Conservation (phyloP, 768 basidiomycete genomes). For the Lactarius pseudohatsudake region DNA sequence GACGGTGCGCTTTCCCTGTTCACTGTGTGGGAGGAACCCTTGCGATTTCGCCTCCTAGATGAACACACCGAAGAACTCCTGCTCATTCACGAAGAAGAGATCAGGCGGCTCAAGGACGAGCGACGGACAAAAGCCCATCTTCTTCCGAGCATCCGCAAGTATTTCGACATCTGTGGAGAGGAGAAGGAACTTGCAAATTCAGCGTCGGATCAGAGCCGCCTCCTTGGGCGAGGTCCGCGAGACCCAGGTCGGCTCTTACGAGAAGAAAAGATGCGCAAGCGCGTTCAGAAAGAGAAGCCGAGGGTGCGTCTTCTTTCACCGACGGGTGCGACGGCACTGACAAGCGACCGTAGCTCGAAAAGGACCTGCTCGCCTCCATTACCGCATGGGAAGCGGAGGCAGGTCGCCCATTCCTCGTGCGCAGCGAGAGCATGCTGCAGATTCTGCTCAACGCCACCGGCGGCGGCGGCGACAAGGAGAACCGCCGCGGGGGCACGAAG, state of each 20-base stretch:
- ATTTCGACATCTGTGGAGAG: slow-evolving; percentile 88
- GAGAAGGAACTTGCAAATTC: slow-evolving; percentile 83
- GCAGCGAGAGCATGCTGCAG: slow-evolving; percentile 79
- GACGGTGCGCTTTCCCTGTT: slow-evolving; percentile 58
- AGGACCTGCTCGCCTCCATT: slow-evolving; percentile 74
- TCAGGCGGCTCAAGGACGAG: slow-evolving; percentile 78
- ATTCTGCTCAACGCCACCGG: slow-evolving; percentile 72
- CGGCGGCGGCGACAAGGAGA: slow-evolving; percentile 69
- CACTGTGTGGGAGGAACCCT: too few relatives aligned
- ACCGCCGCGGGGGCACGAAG: slow-evolving; percentile 39
- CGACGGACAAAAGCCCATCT: slow-evolving; percentile 74
- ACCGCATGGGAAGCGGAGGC: slow-evolving; percentile 85
- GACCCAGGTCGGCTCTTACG: slow-evolving; percentile 84
- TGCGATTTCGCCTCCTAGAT: slow-evolving; percentile 45
- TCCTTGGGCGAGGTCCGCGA: slow-evolving; percentile 76
- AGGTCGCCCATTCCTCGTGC: slow-evolving; percentile 75
- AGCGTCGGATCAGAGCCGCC: slow-evolving; percentile 76
- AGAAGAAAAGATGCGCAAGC: slow-evolving; percentile 97
- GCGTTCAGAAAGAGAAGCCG: slow-evolving; percentile 90
- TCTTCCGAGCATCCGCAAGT: slow-evolving; percentile 76
- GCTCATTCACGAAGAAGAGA: slow-evolving; percentile 81
- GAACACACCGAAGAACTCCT: slow-evolving; percentile 89
- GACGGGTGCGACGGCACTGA: not conserved
- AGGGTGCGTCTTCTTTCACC: slow-evolving; percentile 52
- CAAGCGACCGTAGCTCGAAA: slow-evolving; percentile 64